Evolutionary conservation across 2,329 filamentous ascomycete species (phyloP).

Genomic region (Conoideocrella luteorostrata): DNA sequence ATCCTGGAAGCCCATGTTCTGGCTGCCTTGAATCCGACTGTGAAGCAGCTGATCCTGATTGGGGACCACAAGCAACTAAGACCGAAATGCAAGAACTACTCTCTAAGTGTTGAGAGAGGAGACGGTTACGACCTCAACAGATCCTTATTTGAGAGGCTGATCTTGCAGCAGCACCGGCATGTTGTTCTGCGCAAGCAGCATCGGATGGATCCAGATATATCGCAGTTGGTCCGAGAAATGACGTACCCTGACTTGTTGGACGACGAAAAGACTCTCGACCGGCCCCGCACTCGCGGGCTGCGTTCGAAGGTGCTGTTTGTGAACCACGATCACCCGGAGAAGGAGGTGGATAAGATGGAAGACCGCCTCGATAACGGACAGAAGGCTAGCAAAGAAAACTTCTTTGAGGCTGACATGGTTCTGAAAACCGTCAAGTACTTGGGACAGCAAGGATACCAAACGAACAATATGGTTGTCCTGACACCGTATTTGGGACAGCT

Average conservation of each 20-base stretch:
- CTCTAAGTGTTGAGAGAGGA: constrained; percentile 55
- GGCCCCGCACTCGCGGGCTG: constrained; percentile 48
- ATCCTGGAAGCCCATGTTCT: constrained; percentile 61
- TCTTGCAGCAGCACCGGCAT: constrained; percentile 47
- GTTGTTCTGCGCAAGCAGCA: constrained; percentile 55
- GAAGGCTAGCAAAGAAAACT: constrained; percentile 52
- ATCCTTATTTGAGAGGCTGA: constrained; percentile 63
- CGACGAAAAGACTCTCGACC: constrained; percentile 38
- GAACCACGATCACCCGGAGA: constrained; percentile 54
- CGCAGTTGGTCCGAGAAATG: constrained; percentile 46
- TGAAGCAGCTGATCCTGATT: constrained; percentile 61
- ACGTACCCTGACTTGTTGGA: constrained; percentile 59
- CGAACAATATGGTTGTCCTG: constrained; percentile 58
- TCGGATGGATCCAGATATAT: constrained; percentile 64
- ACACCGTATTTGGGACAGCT: constrained; percentile 70
- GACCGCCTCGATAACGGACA: constrained; percentile 45
- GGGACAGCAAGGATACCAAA: constrained; percentile 63
- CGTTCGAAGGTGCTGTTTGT: constrained; percentile 57
- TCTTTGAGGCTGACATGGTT: constrained; percentile 60
- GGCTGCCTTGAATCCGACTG: constrained; percentile 47
- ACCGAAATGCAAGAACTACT: constrained; percentile 58
- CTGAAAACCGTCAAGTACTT: constrained; percentile 60
- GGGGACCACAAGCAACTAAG: constrained; percentile 69
- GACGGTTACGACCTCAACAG: constrained; percentile 60
- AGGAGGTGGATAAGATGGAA: constrained; percentile 28